Evolutionary conservation across 106 monocot genomes (phyloP), one percentile per base, ranked within the genome.

Genomic region (Allium fistulosum): DNA sequence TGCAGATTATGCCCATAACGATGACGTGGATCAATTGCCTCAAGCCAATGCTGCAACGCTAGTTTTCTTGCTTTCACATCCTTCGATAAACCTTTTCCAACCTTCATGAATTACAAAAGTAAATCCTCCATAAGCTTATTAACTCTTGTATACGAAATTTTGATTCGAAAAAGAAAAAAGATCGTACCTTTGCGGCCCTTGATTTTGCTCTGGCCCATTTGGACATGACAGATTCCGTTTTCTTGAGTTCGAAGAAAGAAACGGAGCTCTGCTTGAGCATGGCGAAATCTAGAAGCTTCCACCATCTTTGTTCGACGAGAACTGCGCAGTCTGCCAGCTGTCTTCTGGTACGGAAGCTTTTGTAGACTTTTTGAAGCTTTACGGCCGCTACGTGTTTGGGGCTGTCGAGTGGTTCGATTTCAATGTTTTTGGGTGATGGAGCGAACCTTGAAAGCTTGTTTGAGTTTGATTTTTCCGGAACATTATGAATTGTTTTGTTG

Each of bases 31-130:
- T 99, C 99, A 71, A 99, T 99, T 26, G 99, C 99, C 59, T 99
- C 99, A 6, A 99, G 99, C 93, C 99, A 99, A 67, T 99, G 99
- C 72, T 99, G 99, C 85, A 93, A 68, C 22, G 99, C 93, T 52
- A 99, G 90, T 59, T 99, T 93, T 61, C 61, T 78, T 50, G 99
- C 99, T 47, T 99, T 99, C 27, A 79, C 75, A 76, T 93, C 83
- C 71, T 93, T 99, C 8, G 85, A 93, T 27, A 93, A 55, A 45
- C 99, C 99, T 82, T 93, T 90, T 16, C 99, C 99, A 61, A 99
- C 99, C 99, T 93, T 48, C 7, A 72, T 37, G 37, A 5, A 37
- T 37, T 37, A 37, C 37, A 37, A 37, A 37, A 37, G 37, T 37
- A 37, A 37, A 37, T 37, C 37, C 37, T 37, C 37, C 37, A 2